Percentiles rank a stretch among this genome's conserved stretches.
Evolutionary conservation across 306 rosid genomes (phyloP).

Genomic region (Rosa persica): DNA sequence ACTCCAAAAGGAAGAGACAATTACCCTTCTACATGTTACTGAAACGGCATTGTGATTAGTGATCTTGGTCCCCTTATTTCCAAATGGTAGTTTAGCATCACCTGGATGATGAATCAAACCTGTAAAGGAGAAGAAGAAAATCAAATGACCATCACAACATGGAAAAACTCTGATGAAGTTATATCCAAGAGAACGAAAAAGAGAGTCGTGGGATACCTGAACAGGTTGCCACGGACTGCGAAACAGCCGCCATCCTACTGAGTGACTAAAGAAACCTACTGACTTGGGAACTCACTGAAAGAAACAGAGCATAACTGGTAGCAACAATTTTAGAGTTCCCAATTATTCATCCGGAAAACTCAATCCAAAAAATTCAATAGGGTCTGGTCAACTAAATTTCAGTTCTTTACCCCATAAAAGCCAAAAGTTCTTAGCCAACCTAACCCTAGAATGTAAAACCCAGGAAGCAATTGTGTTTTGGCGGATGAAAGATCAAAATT

Average conservation of each 20-base stretch:
- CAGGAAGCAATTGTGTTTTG: neutral
- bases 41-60: conserved; percentile 27
- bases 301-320: neutral
- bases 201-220: conserved; percentile 23
- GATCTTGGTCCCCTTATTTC: conserved; percentile 20
- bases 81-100: conserved; percentile 35
- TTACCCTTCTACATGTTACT: conserved; percentile 37
- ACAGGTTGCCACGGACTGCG: conserved; percentile 29
- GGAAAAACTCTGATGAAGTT: neutral
- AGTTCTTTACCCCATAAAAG: neutral
- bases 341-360: neutral
- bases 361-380: neutral
- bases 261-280: neutral
- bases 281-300: neutral
- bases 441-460: neutral
- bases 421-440: neutral
- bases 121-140: conserved; percentile 1
- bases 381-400: neutral
- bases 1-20: conserved; percentile 8
- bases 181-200: neutral
- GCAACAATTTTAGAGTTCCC: neutral
- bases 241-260: conserved; percentile 47
- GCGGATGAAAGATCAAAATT: neutral
- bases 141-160: neutral
- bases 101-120: conserved; percentile 35